Evolutionary conservation across 768 basidiomycete species (phyloP).

Genomic region (Coprinellus aureogranulatus): DNA sequence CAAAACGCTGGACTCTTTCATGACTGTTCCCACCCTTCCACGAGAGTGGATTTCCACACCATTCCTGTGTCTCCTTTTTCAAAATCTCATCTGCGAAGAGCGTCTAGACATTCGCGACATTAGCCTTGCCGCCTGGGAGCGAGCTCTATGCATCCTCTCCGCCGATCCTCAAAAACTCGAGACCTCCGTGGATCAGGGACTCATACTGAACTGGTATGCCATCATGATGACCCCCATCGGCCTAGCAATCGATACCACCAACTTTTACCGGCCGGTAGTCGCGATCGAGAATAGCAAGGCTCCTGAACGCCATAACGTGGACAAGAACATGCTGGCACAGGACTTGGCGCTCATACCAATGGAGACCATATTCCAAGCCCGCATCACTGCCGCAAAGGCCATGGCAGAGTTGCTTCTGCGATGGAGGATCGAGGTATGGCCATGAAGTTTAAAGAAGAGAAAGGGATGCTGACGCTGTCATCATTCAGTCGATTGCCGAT

Average conservation of each 20-base stretch:
- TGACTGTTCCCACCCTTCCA: slow-evolving; percentile 70
- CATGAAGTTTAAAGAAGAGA: too few relatives aligned
- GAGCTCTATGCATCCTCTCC: slow-evolving; percentile 59
- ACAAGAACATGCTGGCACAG: slow-evolving; percentile 92
- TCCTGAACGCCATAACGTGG: slow-evolving; percentile 84
- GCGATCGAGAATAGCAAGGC: slow-evolving; percentile 43
- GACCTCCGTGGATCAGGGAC: slow-evolving; percentile 51
- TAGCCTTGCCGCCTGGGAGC: slow-evolving; percentile 72
- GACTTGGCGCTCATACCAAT: slow-evolving; percentile 79
- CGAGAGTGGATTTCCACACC: slow-evolving; percentile 77
- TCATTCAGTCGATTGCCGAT: slow-evolving; percentile 45
- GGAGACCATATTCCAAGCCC: slow-evolving; percentile 75
- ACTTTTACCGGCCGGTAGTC: slow-evolving; percentile 66
- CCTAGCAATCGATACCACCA: slow-evolving; percentile 62
- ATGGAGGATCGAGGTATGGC: slow-evolving; percentile 65
- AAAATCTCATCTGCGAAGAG: slow-evolving; percentile 92
- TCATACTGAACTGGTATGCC: slow-evolving; percentile 80
- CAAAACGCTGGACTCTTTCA: slow-evolving; percentile 83
- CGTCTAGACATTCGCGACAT: slow-evolving; percentile 76
- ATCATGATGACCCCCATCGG: slow-evolving; percentile 90
- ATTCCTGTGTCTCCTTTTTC: slow-evolving; percentile 83
- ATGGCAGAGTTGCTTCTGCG: slow-evolving; percentile 65
- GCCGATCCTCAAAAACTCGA: slow-evolving; percentile 48
- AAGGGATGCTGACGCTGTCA: not conserved
- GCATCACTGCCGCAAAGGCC: slow-evolving; percentile 75